Evolutionary conservation across 176 grass and related monocot species (phyloP).

Genomic region (Ananas comosus): DNA sequence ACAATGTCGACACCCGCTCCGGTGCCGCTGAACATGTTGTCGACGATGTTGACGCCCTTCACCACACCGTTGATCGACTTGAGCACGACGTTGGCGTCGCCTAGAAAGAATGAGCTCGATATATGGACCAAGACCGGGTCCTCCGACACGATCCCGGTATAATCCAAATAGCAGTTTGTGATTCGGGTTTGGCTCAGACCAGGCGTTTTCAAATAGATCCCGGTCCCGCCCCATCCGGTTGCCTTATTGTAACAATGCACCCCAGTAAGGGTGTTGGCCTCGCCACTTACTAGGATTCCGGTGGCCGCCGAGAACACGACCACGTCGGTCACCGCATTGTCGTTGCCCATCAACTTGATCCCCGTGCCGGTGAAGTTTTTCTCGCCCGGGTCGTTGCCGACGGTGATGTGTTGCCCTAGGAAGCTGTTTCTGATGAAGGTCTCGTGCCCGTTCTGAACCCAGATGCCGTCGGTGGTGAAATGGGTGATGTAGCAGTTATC

Average conservation of each 20-base stretch:
- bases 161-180: slow-evolving; percentile 73
- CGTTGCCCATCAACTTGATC: slow-evolving; percentile 61
- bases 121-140: slow-evolving; percentile 77
- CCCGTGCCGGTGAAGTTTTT: slow-evolving; percentile 46
- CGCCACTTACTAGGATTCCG: slow-evolving; percentile 52
- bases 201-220: slow-evolving; percentile 54
- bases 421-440: slow-evolving; percentile 50
- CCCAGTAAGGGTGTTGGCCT: slow-evolving; percentile 73
- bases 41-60: slow-evolving; percentile 37
- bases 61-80: slow-evolving; percentile 55
- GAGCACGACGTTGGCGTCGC: slow-evolving; percentile 75
- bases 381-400: slow-evolving; percentile 45
- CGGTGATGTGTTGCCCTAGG: slow-evolving; percentile 69
- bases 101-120: slow-evolving; percentile 56
- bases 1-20: slow-evolving; percentile 50
- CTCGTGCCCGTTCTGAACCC: slow-evolving; percentile 55
- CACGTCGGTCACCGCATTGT: slow-evolving; percentile 66
- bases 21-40: slow-evolving; percentile 54
- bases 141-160: slow-evolving; percentile 58
- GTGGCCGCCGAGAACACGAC: slow-evolving; percentile 61
- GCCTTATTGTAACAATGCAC: slow-evolving; percentile 98
- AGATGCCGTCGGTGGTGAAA: slow-evolving; percentile 50
- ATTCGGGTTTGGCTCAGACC: slow-evolving; percentile 58
- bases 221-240: slow-evolving; percentile 41
- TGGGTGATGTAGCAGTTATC: slow-evolving; percentile 55